A percentile compares a stretch with the other conserved stretches of the same genome.
These are phyloP conservation scores for Zygoascus tannicola DNA, from an alignment of 805 yeast genomes.

Conservation along the genomic window DNA sequence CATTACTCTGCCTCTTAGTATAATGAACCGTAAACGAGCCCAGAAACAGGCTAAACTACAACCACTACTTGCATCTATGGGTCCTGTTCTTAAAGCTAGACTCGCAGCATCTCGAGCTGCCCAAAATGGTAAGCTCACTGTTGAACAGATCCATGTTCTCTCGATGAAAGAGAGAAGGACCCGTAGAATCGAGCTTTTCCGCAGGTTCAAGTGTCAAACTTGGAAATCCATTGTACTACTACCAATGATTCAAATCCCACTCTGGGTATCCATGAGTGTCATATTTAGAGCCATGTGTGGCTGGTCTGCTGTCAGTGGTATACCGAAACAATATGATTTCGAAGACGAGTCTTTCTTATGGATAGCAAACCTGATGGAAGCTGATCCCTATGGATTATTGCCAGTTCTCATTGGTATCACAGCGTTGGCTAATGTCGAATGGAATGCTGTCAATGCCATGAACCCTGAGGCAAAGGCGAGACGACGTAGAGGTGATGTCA, in stretches of 20 bases:
- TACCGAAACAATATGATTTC: conserved; percentile 26
- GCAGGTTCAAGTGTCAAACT: conserved; percentile 55
- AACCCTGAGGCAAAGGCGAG: conserved; percentile 15
- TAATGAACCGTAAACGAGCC: conserved; percentile 57
- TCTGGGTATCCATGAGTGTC: conserved; percentile 65
- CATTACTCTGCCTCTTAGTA: conserved; percentile 71
- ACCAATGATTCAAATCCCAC: conserved; percentile 77
- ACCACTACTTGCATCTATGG: conserved; percentile 64
- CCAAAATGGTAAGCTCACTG: conserved; percentile 38
- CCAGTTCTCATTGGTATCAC: conserved; percentile 67
- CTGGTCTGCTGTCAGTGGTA: conserved; percentile 23
- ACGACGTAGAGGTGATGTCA: conserved; percentile 18
- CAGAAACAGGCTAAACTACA: conserved; percentile 62
- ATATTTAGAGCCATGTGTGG: conserved; percentile 73
- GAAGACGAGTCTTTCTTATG: conserved; percentile 49
- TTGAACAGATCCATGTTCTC: conserved; percentile 68
- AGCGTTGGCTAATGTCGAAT: conserved; percentile 71
- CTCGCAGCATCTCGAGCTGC: conserved; percentile 34
- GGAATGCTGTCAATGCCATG: conserved; percentile 55
- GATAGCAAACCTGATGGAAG: conserved; percentile 48
- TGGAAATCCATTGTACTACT: conserved; percentile 65
- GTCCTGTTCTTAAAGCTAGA: conserved; percentile 58
- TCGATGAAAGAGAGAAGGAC: conserved; percentile 70
- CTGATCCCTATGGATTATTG: conserved; percentile 53
- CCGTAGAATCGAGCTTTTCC: conserved; percentile 64